Evolutionary conservation across 1,284 basidiomycete species (phyloP).

Genomic region (Leccinum subrobustum): DNA sequence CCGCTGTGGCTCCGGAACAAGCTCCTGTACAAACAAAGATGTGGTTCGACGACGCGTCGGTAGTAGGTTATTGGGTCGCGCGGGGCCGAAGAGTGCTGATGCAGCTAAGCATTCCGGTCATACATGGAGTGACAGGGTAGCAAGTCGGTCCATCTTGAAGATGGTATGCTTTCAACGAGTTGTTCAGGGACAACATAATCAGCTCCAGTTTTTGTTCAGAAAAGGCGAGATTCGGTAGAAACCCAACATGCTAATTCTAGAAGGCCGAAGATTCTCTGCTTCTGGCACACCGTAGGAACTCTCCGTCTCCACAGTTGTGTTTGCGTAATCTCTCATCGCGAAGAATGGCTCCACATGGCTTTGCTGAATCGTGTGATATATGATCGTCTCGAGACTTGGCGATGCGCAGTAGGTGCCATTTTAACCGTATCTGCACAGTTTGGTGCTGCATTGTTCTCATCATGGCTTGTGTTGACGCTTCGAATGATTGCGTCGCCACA

Average conservation of each 20-base stretch:
- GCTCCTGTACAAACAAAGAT: constrained; percentile 25
- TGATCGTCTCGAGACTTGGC: neutral
- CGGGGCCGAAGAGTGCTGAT: constrained; percentile 49
- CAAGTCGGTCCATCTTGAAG: neutral
- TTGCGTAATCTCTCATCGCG: neutral
- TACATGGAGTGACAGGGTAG: constrained; percentile 38
- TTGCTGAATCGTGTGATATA: neutral
- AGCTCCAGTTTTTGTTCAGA: neutral
- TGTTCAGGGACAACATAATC: neutral
- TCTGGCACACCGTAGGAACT: neutral
- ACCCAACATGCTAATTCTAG: neutral
- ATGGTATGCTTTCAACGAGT: constrained; percentile 1
- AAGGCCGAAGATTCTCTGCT: neutral
- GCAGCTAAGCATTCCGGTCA: constrained; percentile 47
- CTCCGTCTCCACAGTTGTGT: neutral
- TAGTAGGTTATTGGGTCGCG: constrained; percentile 49
- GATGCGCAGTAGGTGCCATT: neutral
- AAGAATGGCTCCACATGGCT: neutral
- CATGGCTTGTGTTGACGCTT: neutral
- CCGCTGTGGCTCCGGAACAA: constrained; percentile 3
- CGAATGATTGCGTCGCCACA: neutral
- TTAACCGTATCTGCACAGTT: neutral
- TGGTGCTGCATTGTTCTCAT: neutral
- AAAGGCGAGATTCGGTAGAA: neutral
- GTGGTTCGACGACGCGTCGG: constrained; percentile 56